Evolutionary conservation across 164 flowering plant species (phyloP), one percentile per base, ranked within the genome.

Genomic region (Echeveria elegans): DNA sequence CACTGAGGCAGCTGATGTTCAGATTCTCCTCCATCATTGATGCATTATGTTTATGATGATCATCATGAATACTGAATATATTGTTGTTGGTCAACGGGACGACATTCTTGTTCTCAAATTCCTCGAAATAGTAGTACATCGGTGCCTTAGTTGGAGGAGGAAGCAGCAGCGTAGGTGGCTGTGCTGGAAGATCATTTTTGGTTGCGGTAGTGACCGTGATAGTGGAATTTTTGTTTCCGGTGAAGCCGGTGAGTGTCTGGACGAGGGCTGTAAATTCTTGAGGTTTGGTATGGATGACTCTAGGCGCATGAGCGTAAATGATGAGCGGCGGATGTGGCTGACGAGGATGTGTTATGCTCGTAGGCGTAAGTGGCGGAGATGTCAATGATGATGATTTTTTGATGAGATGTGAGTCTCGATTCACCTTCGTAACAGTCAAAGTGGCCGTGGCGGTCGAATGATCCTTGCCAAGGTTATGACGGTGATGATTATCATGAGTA

Each of bases 371-470:
- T 8, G 7, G 71, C 11, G 24, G 75, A 12, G 82, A 83, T 1
- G n/a, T n/a, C n/a, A n/a, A n/a, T 34, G 37, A 34, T n/a, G 87
- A 83, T 0, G 89, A 84, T 38, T 85, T 85, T 69, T 64, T 76
- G 74, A 85, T 83, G 80, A 80, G 83, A 82, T 79, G 77, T 2
- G 89, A 85, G 37, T 82, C 86, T 76, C 82, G 83, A 0, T 76
- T 70, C 1, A 85, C 76, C 62, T 71, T 82, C 12, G 11, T 21
- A 10, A 21, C 5, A 19, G 16, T 14, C 2, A 14, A 14, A n/a
- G n/a, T n/a, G n/a, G n/a, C n/a, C n/a, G n/a, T 41, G 45, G 4
- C 18, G 50, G 23, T n/a, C 2, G 58, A 23, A 43, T 43, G 47
- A 43, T 43, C 19, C 58, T 21, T 52, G 26, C 3, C 8, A 12